Conservation (phyloP, 2,329 filamentous ascomycete species). For the Penicillium digitatum region DNA sequence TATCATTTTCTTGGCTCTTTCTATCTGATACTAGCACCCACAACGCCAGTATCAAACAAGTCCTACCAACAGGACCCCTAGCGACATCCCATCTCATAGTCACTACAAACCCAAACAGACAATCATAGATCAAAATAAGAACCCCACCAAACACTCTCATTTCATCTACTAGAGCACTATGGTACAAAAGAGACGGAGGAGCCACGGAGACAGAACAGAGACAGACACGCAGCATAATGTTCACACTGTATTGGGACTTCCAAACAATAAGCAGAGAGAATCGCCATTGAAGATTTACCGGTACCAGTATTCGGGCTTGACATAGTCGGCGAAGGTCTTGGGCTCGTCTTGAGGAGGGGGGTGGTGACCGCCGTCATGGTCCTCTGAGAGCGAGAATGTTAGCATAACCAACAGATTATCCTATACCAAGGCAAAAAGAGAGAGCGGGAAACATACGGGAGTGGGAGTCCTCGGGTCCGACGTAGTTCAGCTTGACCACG, state of each 20-base stretch:
- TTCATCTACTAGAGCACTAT: conserved; percentile 30
- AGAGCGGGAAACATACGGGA: conserved; percentile 45
- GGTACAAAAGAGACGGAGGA: conserved; percentile 27
- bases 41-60: background rate
- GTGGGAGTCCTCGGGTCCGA: conserved; percentile 70
- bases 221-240: conserved; percentile 20
- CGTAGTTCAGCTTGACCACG: conserved; percentile 97
- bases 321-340: conserved; percentile 94
- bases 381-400: conserved; percentile 26
- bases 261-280: conserved; percentile 2
- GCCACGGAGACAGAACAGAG: conserved; percentile 21
- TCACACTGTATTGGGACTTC: conserved; percentile 19
- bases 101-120: background rate
- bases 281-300: conserved; percentile 35
- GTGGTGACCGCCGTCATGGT: conserved; percentile 39
- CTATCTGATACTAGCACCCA: background rate
- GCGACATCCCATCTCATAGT: no score
- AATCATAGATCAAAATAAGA: conserved; percentile 12
- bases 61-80: background rate
- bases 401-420: conserved; percentile 1
- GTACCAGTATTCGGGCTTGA: conserved; percentile 93
- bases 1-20: background rate
- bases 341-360: conserved; percentile 67
- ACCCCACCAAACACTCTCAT: conserved; percentile 22
- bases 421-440: background rate